Conservation (phyloP, 371 early-diverging fungal genomes). For the Phascolomyces articulosus region DNA sequence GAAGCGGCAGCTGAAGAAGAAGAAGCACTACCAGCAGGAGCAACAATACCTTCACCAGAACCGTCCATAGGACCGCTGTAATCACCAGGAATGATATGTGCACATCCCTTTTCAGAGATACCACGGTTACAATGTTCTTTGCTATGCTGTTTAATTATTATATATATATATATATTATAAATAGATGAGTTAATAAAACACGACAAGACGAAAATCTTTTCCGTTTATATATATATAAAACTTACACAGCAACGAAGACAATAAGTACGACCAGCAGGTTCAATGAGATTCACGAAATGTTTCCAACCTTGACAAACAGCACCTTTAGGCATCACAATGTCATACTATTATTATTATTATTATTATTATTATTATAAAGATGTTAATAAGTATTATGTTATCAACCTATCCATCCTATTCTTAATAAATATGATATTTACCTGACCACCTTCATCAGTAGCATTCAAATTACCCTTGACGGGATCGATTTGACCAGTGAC, state of each 20-base stretch:
- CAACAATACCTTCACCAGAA: neutral
- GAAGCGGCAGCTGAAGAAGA: neutral
- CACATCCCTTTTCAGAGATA: constrained; percentile 56
- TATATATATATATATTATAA: no score
- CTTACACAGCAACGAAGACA: constrained; percentile 65
- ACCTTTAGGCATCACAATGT: constrained; percentile 49
- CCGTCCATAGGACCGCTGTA: constrained; percentile 44
- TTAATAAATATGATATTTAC: neutral
- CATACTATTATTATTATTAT: constrained; percentile 21
- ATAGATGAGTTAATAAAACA: no score
- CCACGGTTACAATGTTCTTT: constrained; percentile 48
- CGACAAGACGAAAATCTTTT: no score
- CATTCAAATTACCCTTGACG: constrained; percentile 41
- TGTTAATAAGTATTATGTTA: no score
- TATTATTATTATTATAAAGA: no score
- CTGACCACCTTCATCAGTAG: constrained; percentile 56
- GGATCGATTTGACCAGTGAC: constrained; percentile 50
- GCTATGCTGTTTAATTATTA: constrained; percentile 34
- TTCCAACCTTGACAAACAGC: constrained; percentile 55
- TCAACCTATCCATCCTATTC: neutral
- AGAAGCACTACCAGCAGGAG: neutral
- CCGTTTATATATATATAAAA: no score
- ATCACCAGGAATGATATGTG: constrained; percentile 53
- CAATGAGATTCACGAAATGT: constrained; percentile 60
- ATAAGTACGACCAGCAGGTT: constrained; percentile 52